These are phyloP conservation scores for Oryza punctata DNA, from an alignment of 176 grass and related monocot genomes.

Conservation along the genomic window DNA sequence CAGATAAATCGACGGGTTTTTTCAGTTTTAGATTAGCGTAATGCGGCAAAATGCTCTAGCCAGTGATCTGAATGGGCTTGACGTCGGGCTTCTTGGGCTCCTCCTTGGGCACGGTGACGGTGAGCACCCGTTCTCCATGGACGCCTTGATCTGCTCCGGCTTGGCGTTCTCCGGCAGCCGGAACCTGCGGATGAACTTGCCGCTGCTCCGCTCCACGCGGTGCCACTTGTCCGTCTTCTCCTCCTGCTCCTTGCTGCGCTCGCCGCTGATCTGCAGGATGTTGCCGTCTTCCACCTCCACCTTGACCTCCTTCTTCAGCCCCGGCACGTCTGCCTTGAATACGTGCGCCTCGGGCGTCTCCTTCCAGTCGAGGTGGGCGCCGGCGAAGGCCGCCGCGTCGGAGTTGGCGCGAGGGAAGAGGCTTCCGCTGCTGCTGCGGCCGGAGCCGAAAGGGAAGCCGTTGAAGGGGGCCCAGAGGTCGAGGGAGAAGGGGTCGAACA, in stretches of 20 bases:
- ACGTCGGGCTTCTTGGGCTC: conserved; percentile 31
- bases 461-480: conserved; percentile 36
- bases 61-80: conserved; percentile 36
- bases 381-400: background rate
- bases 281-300: conserved; percentile 45
- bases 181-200: conserved; percentile 43
- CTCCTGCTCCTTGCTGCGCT: conserved; percentile 41
- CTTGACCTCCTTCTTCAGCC: conserved; percentile 42
- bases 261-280: conserved; percentile 44
- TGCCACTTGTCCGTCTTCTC: conserved; percentile 42
- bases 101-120: conserved; percentile 39
- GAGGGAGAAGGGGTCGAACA: conserved; percentile 54
- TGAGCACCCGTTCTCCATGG: conserved; percentile 51
- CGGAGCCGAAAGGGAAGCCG: conserved; percentile 34
- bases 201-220: conserved; percentile 43
- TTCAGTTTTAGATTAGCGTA: background rate
- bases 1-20: too few relatives aligned
- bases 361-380: conserved; percentile 34
- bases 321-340: conserved; percentile 43
- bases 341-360: conserved; percentile 37
- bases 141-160: conserved; percentile 41
- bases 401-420: background rate
- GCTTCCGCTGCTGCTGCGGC: conserved; percentile 6
- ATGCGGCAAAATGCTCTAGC: background rate
- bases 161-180: conserved; percentile 32